These are phyloP conservation scores for Linderina pennispora DNA, from an alignment of 192 early-diverging fungal genomes.

Conservation along the genomic window DNA sequence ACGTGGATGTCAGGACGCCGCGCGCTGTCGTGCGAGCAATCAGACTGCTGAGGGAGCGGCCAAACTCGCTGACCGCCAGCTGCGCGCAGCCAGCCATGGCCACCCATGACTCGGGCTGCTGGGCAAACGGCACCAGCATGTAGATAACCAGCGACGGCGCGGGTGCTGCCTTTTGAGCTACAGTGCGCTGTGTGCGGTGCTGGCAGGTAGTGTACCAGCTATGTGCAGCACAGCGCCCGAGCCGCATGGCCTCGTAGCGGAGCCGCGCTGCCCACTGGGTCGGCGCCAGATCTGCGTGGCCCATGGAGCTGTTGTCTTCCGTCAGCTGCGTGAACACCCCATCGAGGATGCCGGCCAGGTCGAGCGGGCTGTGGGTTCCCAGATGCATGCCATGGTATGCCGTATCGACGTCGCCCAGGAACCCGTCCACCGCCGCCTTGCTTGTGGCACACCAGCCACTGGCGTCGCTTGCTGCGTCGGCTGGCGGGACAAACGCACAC, in stretches of 20 bases:
- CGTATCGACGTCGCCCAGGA: conserved; percentile 33
- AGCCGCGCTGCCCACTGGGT: conserved; percentile 25
- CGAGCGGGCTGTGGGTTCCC: conserved; percentile 31
- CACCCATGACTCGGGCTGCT: conserved; percentile 16
- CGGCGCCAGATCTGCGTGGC: neutral
- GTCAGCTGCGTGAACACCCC: conserved; percentile 21
- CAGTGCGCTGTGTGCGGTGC: neutral
- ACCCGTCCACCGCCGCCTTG: conserved; percentile 15
- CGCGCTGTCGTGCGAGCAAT: conserved; percentile 21
- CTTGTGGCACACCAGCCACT: conserved; percentile 9
- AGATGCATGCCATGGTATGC: conserved; percentile 39
- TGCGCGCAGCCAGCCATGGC: conserved; percentile 20
- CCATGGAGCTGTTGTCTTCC: neutral
- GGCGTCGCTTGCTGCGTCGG: neutral
- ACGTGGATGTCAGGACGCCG: conserved; percentile 10
- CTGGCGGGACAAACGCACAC: conserved; percentile 25
- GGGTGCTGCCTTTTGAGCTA: neutral
- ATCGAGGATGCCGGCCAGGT: conserved; percentile 11
- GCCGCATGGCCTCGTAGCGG: conserved; percentile 14
- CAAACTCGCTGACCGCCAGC: conserved; percentile 13
- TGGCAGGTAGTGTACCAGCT: conserved; percentile 34
- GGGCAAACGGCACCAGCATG: conserved; percentile 23
- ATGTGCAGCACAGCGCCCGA: conserved; percentile 24
- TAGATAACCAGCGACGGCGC: conserved; percentile 27
- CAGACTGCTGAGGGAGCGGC: conserved; percentile 13